Evolutionary conservation across 768 basidiomycete species (phyloP), one percentile per base, ranked within the genome.

Genomic region (Suillus subluteus): DNA sequence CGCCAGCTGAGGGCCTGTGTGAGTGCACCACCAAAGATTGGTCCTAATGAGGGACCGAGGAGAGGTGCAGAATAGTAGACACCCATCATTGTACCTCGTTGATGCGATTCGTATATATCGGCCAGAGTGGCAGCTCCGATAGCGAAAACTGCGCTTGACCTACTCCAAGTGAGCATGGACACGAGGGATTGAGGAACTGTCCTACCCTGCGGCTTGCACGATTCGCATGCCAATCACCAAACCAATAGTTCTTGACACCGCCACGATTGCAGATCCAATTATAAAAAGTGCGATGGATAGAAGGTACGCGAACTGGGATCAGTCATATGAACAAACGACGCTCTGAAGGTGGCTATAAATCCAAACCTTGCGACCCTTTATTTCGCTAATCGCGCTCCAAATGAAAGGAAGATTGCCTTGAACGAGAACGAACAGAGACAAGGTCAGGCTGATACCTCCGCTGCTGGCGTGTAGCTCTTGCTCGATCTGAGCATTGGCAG

Each of bases 341-440:
- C 6, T 18, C 41, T 43, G 2, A 12, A 38, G 38, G 13, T n/a
- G 43, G 2, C 43, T 41, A 54, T 37, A 5, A 44, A 40, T 3
- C 72, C 81, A 38, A 67, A 88, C 88, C 77, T 88, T 94, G 61
- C 92, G 81, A 6, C 93, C 93, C 70, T 87, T 88, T 43, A 43
- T 43, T 16, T 43, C 41, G 41, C 41, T 15, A 18, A 43, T 43
- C 5, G 41, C 15, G 18, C 75, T 76, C 74, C 76, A 76, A 32
- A 89, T 0, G 6, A 78, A 3, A 4, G 74, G 66, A 21, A 87
- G 72, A 16, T 79, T 74, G 1, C 93, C 93, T 75, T 94, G 93
- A 3, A 89, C 69, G 2, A 90, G 79, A 63, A 93, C 90, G 75
- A 88, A 94, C 21, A 92, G 67, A 0, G 91, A 89, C 18, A 94